These are phyloP conservation scores for Ogataea degrootiae DNA, from an alignment of 805 yeast genomes.

Conservation along the genomic window DNA sequence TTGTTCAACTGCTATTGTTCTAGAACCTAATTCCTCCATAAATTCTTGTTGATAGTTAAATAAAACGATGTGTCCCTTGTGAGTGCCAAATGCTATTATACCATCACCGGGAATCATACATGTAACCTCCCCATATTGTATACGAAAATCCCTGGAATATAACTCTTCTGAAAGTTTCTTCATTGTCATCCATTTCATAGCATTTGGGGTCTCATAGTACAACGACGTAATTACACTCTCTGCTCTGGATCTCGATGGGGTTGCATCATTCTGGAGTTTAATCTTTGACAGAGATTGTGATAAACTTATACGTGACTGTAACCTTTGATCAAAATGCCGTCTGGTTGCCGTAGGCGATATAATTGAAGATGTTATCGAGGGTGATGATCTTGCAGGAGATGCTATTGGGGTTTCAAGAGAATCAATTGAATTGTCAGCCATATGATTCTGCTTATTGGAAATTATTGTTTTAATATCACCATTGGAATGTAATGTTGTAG, in stretches of 20 bases:
- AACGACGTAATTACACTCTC: conserved; percentile 1
- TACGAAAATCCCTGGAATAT: conserved; percentile 13
- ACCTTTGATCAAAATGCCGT: conserved; percentile 17
- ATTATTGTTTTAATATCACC: neutral
- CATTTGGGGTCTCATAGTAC: conserved; percentile 10
- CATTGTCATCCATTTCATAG: conserved; percentile 28
- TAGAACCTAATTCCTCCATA: conserved; percentile 35
- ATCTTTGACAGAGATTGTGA: neutral
- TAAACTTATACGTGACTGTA: conserved; percentile 16
- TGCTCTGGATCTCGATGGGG: conserved; percentile 2
- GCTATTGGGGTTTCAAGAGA: neutral
- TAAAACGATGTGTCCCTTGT: conserved; percentile 56
- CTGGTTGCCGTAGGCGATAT: conserved; percentile 3
- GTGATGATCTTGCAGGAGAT: neutral
- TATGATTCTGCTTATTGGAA: neutral
- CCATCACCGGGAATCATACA: conserved; percentile 37
- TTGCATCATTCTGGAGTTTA: neutral
- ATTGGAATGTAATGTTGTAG: neutral
- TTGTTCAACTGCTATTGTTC: conserved; percentile 26
- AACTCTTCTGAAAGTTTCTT: conserved; percentile 19
- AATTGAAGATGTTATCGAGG: conserved; percentile 69
- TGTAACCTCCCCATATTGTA: conserved; percentile 47
- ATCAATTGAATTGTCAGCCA: neutral
- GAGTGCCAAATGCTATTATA: conserved; percentile 63
- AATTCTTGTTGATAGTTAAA: conserved; percentile 68